phyloP scores from a whole-genome alignment of 192 early-diverging fungal genomes.

The Backusella sp. region DNA sequence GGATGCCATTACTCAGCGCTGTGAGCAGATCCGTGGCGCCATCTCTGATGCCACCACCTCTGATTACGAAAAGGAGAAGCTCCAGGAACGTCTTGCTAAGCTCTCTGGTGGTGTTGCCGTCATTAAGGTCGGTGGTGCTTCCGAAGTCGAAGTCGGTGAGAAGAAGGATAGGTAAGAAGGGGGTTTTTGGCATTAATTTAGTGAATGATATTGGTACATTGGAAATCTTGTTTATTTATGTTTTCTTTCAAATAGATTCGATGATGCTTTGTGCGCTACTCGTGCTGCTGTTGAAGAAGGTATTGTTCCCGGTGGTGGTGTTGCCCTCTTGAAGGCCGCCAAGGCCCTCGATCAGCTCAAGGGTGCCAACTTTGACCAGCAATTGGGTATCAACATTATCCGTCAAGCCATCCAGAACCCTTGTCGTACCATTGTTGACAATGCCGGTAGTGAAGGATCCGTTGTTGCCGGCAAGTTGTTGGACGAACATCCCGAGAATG shows the following conservation, averaged over 20 bases:
- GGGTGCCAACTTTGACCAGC: slow-evolving; percentile 99
- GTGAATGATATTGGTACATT: too few relatives aligned
- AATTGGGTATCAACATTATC: slow-evolving; percentile 96
- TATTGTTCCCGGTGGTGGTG: slow-evolving; percentile 98
- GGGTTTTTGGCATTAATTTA: background rate
- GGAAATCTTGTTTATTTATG: background rate
- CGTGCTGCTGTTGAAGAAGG: slow-evolving; percentile 99
- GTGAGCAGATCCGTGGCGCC: slow-evolving; percentile 95
- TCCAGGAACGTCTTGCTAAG: slow-evolving; percentile 99
- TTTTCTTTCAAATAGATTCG: slow-evolving; percentile 63
- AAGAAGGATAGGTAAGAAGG: slow-evolving; percentile 85
- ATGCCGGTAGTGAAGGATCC: slow-evolving; percentile 96
- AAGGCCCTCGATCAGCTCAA: slow-evolving; percentile 79
- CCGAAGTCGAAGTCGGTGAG: slow-evolving; percentile 99
- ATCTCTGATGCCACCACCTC: slow-evolving; percentile 80
- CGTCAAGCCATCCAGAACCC: slow-evolving; percentile 92
- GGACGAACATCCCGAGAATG: slow-evolving; percentile 70
- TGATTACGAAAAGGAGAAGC: slow-evolving; percentile 99
- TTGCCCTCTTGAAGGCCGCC: slow-evolving; percentile 92
- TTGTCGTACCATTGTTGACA: slow-evolving; percentile 92
- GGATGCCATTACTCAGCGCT: slow-evolving; percentile 87
- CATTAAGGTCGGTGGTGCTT: slow-evolving; percentile 96
- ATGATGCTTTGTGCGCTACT: slow-evolving; percentile 97
- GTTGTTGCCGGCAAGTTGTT: slow-evolving; percentile 96
- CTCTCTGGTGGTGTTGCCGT: slow-evolving; percentile 98